phyloP scores from a whole-genome alignment of 2,329 filamentous ascomycete genomes.

The Kalmusia sp. region DNA sequence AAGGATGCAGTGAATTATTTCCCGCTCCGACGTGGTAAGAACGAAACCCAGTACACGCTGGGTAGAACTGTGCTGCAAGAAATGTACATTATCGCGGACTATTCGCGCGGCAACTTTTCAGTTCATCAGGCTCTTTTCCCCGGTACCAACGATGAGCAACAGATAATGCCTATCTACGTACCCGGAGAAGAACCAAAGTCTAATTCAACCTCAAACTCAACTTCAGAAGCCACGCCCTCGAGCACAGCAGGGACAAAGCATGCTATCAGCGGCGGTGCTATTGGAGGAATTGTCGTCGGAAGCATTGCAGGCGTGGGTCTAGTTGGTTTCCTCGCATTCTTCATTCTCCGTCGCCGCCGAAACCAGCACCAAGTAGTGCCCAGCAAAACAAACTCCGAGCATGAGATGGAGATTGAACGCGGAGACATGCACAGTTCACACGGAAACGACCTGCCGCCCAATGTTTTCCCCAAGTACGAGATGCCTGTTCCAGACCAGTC shows the following conservation, averaged over 20 bases:
- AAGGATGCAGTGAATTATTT: slow-evolving; percentile 71
- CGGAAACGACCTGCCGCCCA: no score
- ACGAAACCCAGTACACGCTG: slow-evolving; percentile 63
- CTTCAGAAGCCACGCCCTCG: neutral
- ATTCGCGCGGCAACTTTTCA: slow-evolving; percentile 51
- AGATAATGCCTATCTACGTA: neutral
- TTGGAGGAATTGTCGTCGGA: neutral
- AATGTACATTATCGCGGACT: slow-evolving; percentile 57
- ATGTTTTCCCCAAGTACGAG: no score
- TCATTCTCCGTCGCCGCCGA: neutral
- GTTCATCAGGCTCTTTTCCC: slow-evolving; percentile 40
- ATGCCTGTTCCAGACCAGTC: neutral
- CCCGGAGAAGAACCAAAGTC: neutral
- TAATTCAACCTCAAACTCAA: neutral
- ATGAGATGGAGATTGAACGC: neutral
- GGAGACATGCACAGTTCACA: neutral
- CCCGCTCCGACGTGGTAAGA: slow-evolving; percentile 63
- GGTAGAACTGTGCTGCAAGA: slow-evolving; percentile 74
- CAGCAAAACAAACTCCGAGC: neutral
- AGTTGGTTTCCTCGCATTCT: neutral
- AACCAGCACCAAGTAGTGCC: neutral
- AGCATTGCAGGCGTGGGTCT: neutral
- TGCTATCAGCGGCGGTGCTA: neutral
- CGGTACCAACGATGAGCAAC: no score
- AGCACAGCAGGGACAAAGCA: neutral